phyloP scores from a whole-genome alignment of 2,329 filamentous ascomycete species.

The Colletotrichum karsti region DNA sequence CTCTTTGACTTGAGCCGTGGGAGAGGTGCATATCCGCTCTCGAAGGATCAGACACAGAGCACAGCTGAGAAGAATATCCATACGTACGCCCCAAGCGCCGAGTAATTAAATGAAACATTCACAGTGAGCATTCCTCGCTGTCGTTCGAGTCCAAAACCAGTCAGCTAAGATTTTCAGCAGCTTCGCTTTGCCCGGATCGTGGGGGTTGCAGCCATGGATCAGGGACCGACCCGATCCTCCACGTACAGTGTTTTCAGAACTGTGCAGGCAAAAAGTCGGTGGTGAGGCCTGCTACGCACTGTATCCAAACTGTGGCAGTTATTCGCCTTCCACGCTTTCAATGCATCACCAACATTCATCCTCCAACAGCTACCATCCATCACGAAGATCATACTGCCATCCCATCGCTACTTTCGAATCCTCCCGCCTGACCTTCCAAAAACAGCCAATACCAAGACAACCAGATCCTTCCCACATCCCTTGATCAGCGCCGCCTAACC shows the following conservation, averaged over 20 bases:
- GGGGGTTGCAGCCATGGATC: background rate
- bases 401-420: background rate
- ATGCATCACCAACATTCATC: background rate
- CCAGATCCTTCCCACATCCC: background rate
- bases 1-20: background rate
- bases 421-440: background rate
- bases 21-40: background rate
- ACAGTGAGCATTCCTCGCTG: background rate
- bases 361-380: background rate
- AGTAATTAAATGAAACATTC: background rate
- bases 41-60: background rate
- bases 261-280: too few species aligned
- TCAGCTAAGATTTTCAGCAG: background rate
- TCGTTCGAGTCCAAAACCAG: background rate
- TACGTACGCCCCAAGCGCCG: background rate
- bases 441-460: background rate
- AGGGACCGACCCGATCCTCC: background rate
- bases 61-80: background rate
- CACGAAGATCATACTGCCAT: conserved; percentile 7
- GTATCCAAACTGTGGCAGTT: background rate
- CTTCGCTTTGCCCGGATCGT: background rate
- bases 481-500: background rate
- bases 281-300: background rate
- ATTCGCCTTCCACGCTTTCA: too few species aligned
- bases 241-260: too few species aligned